Evolutionary conservation across 202 grass and related monocot genomes (phyloP), one percentile per base, ranked within the genome.

Genomic region (Musa balbisiana): DNA sequence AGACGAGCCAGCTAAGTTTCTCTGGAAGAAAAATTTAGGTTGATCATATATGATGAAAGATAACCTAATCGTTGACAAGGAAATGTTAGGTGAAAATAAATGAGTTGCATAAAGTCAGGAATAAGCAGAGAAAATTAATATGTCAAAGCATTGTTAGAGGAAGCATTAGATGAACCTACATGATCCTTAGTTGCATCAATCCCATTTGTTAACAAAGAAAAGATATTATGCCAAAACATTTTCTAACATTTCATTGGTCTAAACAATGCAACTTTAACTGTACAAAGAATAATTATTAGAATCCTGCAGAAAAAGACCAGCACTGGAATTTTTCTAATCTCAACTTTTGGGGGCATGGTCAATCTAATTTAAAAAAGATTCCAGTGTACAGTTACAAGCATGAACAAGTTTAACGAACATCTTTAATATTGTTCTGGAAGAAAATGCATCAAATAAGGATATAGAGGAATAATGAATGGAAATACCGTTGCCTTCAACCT

Each of bases 401-500:
- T 52, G 33, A 43, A 22, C 43, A 71, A 20, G 16, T 53, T 52
- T 43, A n/a, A 1, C 6, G 4, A 12, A 21, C 15, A 21, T 21
- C 20, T 9, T n/a, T 53, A 23, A 25, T 59, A 23, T 19, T 27
- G 25, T 56, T 49, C 12, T n/a, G 25, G 4, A 12, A 50, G 51
- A 33, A 70, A 70, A 19, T 52, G 14, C 23, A 25, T 17, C 62
- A 69, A 51, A 1, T n/a, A 49, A n/a, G 58, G 4, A 69, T 9
- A 78, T 49, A 77, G 16, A 69, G 49, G 9, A 53, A 10, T 13
- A 19, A 27, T 2, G 24, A 29, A 49, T 53, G 9, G 8, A 9
- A 76, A 83, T 91, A 98, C 94, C 94, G 22, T 93, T 79, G 86
- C 84, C 67, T 93, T 98, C 83, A 98, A 84, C 72, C 79, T 89